Evolutionary conservation across 2,329 filamentous ascomycete species (phyloP), one percentile per base, ranked within the genome.

Genomic region (Colletotrichum eleusines): DNA sequence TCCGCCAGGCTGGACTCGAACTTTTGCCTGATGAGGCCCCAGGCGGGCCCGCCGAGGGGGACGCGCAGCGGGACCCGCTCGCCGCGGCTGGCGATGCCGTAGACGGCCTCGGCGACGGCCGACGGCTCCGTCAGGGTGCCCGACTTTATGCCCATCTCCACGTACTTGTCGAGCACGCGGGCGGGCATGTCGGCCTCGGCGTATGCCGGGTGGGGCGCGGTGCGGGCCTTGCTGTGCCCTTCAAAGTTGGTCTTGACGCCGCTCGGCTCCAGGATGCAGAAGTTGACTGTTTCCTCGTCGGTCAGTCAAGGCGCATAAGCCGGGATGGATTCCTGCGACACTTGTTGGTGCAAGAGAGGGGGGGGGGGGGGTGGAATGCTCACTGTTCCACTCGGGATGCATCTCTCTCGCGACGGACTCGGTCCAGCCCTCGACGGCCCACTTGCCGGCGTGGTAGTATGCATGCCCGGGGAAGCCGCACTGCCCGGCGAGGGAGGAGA

Each of bases 251-350:
- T 82, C 60, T 79, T 76, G n/a, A 80, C 77, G 4, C 78, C 81
- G 23, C 80, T 81, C 0, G 84, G 84, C 73, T 85, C 83, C 35
- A 84, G 74, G 46, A 81, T 79, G 62, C 78, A 80, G 50, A 85
- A 79, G 63, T 83, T 78, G 53, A 70, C 67, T 70, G 9, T 7
- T 1, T 3, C 3, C 2, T 33, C 7, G 85, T 77, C 81, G 79
- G 82, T 54, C 20, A 31, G 5, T 28, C 12, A 2, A 8, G 23
- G 9, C 9, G 7, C 23, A 11, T 26, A 14, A 9, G 3, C 14
- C 12, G 38, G 38, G 11, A 3, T 35, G n/a, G n/a, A n/a, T 11
- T 9, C n/a, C n/a, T n/a, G n/a, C n/a, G n/a, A n/a, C n/a, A 11
- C 35, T 2, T 35, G 2, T 35, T 35, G 35, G n/a, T n/a, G 18